These are phyloP conservation scores for Malassezia dermatis DNA, from an alignment of 1,284 basidiomycete species.

Conservation along the genomic window DNA sequence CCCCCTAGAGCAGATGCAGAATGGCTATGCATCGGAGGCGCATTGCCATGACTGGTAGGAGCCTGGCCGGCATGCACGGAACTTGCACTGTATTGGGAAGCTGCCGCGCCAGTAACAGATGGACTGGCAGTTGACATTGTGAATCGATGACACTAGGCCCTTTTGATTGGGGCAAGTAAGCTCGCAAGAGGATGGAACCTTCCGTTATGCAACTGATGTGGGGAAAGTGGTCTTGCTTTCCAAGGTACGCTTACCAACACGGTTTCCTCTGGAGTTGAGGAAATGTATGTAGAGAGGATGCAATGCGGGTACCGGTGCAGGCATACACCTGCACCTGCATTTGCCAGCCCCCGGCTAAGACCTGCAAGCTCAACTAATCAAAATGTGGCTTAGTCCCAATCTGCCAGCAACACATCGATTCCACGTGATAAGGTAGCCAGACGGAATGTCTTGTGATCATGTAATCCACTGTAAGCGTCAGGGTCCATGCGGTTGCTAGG, in stretches of 20 bases:
- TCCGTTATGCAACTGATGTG: background rate
- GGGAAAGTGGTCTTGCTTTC: background rate
- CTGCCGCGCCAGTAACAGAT: slow-evolving; percentile 9
- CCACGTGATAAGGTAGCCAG: background rate
- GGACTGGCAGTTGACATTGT: slow-evolving; percentile 17
- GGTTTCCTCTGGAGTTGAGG: background rate
- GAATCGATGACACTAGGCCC: background rate
- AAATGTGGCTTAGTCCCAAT: background rate
- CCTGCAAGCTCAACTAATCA: background rate
- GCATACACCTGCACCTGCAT: slow-evolving; percentile 14
- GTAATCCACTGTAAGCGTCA: background rate
- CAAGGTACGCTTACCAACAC: slow-evolving; percentile 1
- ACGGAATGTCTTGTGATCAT: background rate
- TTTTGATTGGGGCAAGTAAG: background rate
- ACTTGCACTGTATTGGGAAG: slow-evolving; percentile 8
- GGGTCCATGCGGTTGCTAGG: background rate
- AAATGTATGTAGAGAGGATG: slow-evolving; percentile 10
- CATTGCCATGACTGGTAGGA: background rate
- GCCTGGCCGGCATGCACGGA: slow-evolving; percentile 12
- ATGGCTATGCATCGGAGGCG: slow-evolving; percentile 13
- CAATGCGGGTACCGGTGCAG: slow-evolving; percentile 11
- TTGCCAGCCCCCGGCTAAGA: background rate
- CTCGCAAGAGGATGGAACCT: background rate
- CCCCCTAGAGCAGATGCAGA: background rate
- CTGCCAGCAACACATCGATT: background rate